A percentile compares a stretch with the other conserved stretches of the same genome.
phyloP scores from a whole-genome alignment of 2,329 filamentous ascomycete species.

The Colletotrichum lindemuthianum region DNA sequence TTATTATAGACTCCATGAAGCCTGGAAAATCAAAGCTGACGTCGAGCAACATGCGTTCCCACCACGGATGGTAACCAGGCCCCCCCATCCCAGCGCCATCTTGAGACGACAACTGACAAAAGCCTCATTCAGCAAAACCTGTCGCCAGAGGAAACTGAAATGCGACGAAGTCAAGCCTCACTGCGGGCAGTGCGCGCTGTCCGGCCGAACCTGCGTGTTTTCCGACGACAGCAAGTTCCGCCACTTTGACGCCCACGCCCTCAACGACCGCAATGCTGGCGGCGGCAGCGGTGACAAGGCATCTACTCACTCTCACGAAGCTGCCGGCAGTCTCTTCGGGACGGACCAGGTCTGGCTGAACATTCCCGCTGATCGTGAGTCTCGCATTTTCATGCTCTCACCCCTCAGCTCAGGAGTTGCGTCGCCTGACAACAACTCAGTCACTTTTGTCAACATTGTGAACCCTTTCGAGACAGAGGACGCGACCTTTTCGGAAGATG shows the following conservation, averaged over 20 bases:
- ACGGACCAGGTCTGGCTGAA: slow-evolving; percentile 8
- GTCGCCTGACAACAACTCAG: neutral
- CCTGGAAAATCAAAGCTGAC: too few relatives aligned
- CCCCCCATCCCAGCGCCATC: neutral
- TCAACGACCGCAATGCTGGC: neutral
- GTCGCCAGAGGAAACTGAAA: slow-evolving; percentile 40
- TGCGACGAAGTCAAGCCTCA: slow-evolving; percentile 40
- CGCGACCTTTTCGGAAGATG: neutral
- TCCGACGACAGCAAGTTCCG: slow-evolving; percentile 10
- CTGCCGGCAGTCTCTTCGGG: neutral
- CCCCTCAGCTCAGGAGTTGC: too few relatives aligned
- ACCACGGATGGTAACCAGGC: slow-evolving; percentile 15
- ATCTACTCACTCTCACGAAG: neutral
- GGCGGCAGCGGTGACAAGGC: neutral
- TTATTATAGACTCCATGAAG: too few relatives aligned
- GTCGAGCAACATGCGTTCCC: slow-evolving; percentile 6
- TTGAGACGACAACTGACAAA: neutral
- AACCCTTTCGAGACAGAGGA: neutral
- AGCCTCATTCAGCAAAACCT: slow-evolving; percentile 15
- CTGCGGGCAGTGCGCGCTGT: slow-evolving; percentile 39
- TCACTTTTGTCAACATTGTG: neutral
- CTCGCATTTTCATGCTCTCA: too few relatives aligned
- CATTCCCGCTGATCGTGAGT: neutral
- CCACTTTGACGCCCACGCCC: neutral
- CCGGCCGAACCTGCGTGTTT: slow-evolving; percentile 26